These are phyloP conservation scores for Eimeria necatrix DNA, from an alignment of 169 alveolate species.

Conservation along the genomic window DNA sequence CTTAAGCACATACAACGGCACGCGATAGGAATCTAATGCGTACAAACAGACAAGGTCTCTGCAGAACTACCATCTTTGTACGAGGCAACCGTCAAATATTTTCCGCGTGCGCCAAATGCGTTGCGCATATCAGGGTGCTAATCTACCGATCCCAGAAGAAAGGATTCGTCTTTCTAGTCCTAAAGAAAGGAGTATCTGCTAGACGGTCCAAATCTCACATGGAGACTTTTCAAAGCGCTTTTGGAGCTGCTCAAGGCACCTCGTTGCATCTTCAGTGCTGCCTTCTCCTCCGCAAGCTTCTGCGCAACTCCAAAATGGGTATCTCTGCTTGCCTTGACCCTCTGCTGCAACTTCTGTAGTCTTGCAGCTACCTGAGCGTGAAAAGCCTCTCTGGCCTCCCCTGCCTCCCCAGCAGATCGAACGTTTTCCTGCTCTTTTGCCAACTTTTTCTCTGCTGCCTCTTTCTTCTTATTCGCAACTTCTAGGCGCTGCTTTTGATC, in stretches of 20 bases:
- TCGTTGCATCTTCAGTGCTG: slow-evolving; percentile 93
- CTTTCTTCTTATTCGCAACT: slow-evolving; percentile 84
- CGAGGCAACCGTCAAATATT: too few species aligned
- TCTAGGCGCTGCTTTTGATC: slow-evolving; percentile 84
- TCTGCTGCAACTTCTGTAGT: slow-evolving; percentile 53
- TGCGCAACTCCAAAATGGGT: slow-evolving; percentile 90
- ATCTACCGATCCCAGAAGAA: too few species aligned
- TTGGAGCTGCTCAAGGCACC: slow-evolving; percentile 92
- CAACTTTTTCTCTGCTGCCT: slow-evolving; percentile 83
- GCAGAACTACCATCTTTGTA: too few species aligned
- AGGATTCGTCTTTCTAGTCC: too few species aligned
- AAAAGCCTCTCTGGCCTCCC: slow-evolving; percentile 46
- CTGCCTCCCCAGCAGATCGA: slow-evolving; percentile 73
- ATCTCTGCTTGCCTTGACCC: slow-evolving; percentile 86
- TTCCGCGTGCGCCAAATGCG: too few species aligned
- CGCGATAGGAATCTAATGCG: too few species aligned
- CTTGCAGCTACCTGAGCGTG: slow-evolving; percentile 64
- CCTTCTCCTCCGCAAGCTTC: slow-evolving; percentile 91
- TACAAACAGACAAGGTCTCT: too few species aligned
- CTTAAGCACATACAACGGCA: too few species aligned
- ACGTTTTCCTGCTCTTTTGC: slow-evolving; percentile 82
- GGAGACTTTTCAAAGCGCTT: slow-evolving; percentile 83
- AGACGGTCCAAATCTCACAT: not conserved
- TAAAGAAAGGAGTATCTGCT: not conserved
- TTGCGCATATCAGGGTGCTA: too few species aligned